Percentiles rank a stretch among this genome's conserved stretches.
These are phyloP conservation scores for Gigaspora rosea DNA, from an alignment of 192 early-diverging fungal genomes.

Conservation along the genomic window DNA sequence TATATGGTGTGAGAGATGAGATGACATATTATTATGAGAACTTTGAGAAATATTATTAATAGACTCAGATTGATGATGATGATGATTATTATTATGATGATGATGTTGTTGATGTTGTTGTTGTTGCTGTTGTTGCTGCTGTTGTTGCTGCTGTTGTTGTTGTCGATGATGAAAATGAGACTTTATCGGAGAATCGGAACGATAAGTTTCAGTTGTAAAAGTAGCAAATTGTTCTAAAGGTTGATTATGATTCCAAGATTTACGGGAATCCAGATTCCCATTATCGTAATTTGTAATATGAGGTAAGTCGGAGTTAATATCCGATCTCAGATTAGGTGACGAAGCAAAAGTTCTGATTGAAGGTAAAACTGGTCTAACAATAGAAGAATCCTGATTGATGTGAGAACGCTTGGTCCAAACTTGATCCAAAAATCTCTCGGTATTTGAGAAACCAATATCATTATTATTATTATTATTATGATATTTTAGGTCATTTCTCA, in stretches of 20 bases:
- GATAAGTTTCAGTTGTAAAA: no score
- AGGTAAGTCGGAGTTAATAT: neutral
- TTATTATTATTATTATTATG: no score
- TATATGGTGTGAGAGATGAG: neutral
- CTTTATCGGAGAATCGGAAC: no score
- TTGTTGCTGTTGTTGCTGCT: no score
- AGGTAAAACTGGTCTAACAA: no score
- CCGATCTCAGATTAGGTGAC: neutral
- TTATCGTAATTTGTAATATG: neutral
- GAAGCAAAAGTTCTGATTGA: no score
- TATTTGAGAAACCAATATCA: no score
- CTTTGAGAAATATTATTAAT: neutral
- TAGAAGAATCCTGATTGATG: no score
- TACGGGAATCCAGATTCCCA: neutral
- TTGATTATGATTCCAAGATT: neutral
- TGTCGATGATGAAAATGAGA: neutral
- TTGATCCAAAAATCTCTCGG: no score
- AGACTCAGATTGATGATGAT: neutral
- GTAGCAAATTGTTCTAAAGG: slow-evolving; percentile 24
- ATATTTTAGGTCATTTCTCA: neutral
- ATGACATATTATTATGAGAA: neutral
- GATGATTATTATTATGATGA: no score
- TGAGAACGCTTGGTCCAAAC: no score
- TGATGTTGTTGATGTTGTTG: no score
- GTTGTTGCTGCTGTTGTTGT: neutral